These are phyloP conservation scores for Hyaloscypha finlandica DNA, from an alignment of 495 filamentous ascomycete species.

Conservation along the genomic window DNA sequence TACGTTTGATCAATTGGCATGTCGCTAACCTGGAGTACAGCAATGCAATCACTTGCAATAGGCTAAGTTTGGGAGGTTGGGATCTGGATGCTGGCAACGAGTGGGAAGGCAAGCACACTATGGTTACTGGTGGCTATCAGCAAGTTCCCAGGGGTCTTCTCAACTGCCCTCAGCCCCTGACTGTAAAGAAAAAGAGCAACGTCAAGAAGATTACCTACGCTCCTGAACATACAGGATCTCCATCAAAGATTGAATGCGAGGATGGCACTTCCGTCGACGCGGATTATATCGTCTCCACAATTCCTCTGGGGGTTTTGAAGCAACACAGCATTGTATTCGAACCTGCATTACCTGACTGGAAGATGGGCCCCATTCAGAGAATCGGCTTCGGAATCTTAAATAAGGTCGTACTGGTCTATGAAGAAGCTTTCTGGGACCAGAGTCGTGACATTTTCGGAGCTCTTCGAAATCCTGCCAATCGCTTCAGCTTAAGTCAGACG, in stretches of 20 bases:
- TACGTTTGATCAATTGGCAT: conserved; percentile 95
- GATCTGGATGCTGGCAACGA: conserved; percentile 98
- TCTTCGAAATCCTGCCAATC: conserved; percentile 64
- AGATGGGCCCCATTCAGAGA: conserved; percentile 76
- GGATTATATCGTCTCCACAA: conserved; percentile 84
- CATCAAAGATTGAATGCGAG: conserved; percentile 69
- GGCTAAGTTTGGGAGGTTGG: conserved; percentile 89
- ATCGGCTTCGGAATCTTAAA: conserved; percentile 94
- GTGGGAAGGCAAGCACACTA: conserved; percentile 90
- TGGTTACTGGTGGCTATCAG: conserved; percentile 90
- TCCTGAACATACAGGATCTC: conserved; percentile 36
- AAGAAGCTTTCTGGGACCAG: conserved; percentile 90
- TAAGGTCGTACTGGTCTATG: conserved; percentile 91
- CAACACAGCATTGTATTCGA: conserved; percentile 68
- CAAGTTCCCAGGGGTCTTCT: conserved; percentile 84
- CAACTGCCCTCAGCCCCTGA: conserved; percentile 72
- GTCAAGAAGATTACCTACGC: conserved; percentile 73
- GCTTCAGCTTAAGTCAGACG: conserved; percentile 52
- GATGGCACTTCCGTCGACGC: conserved; percentile 77
- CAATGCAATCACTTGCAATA: conserved; percentile 83
- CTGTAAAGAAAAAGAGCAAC: conserved; percentile 70
- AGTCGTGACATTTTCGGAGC: conserved; percentile 92
- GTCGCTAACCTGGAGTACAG: conserved; percentile 98
- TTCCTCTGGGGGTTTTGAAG: conserved; percentile 89
- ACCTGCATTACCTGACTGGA: conserved; percentile 84